Evolutionary conservation across 116 monocot genomes (phyloP), one percentile per base, ranked within the genome.

Genomic region (Zostera marina): DNA sequence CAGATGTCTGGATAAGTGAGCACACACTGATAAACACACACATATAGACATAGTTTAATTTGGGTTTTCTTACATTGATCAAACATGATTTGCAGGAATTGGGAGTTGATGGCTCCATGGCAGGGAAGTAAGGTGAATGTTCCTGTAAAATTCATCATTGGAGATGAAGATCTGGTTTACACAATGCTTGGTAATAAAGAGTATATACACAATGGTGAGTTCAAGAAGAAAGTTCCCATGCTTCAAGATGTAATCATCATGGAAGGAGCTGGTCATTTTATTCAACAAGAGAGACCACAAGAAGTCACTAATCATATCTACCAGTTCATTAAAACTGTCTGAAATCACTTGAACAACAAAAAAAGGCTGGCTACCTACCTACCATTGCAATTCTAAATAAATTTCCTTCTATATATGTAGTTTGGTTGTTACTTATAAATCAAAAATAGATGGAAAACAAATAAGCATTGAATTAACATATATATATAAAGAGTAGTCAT

Each of bases 1-100:
- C 25, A 59, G 81, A 32, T 63, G 45, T 53, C 8, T 74, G 7
- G 60, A 77, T 48, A 44, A 32, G 76, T 76, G n/a, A n/a, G n/a
- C n/a, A n/a, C n/a, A n/a, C n/a, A n/a, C n/a, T n/a, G n/a, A n/a
- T n/a, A n/a, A n/a, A n/a, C n/a, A n/a, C n/a, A n/a, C n/a, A n/a
- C n/a, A n/a, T n/a, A n/a, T n/a, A n/a, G n/a, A n/a, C n/a, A n/a
- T n/a, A n/a, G n/a, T n/a, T n/a, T n/a, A n/a, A n/a, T n/a, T n/a
- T n/a, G n/a, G n/a, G n/a, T n/a, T n/a, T n/a, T n/a, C n/a, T n/a
- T n/a, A n/a, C n/a, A n/a, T n/a, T n/a, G n/a, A 26, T 26, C 4
- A 26, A 1, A 1, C 4, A 26, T 4, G 3, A 26, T 2, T 26
- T 26, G 26, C 26, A 26, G 32, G 32, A 32, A 32, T 32, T 32